These are phyloP conservation scores for Umbilicaria muhlenbergii DNA, from an alignment of 495 filamentous ascomycete genomes.

Conservation along the genomic window DNA sequence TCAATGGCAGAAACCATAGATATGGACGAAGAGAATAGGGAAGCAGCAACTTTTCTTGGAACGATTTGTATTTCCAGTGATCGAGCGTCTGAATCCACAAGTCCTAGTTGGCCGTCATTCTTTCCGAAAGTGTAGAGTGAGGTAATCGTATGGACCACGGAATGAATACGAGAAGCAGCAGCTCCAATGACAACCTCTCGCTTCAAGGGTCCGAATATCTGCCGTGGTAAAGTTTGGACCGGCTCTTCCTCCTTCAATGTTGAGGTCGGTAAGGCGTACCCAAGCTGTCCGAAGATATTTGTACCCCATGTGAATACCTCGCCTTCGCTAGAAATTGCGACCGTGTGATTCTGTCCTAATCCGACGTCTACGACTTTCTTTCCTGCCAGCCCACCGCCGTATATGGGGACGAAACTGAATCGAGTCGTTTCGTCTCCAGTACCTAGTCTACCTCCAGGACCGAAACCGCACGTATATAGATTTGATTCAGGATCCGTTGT, in stretches of 20 bases:
- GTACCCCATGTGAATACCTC: constrained; percentile 87
- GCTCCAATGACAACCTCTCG: constrained; percentile 67
- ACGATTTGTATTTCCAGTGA: constrained; percentile 68
- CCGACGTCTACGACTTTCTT: constrained; percentile 58
- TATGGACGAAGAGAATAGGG: constrained; percentile 65
- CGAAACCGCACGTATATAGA: constrained; percentile 84
- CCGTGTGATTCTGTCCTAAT: constrained; percentile 78
- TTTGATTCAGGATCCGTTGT: constrained; percentile 86
- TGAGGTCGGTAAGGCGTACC: constrained; percentile 44
- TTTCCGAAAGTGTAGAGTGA: constrained; percentile 91
- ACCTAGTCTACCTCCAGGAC: constrained; percentile 76
- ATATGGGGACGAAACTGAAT: constrained; percentile 68
- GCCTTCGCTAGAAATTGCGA: constrained; percentile 67
- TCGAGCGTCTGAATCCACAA: constrained; percentile 87
- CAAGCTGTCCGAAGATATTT: constrained; percentile 76
- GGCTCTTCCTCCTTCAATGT: constrained; percentile 31
- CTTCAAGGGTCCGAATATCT: constrained; percentile 83
- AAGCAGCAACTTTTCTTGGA: constrained; percentile 76
- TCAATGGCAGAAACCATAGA: constrained; percentile 76
- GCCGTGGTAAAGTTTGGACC: constrained; percentile 62
- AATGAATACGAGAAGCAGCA: constrained; percentile 85
- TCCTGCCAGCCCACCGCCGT: constrained; percentile 51
- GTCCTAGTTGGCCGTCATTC: constrained; percentile 85
- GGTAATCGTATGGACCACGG: constrained; percentile 65
- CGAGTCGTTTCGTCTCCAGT: constrained; percentile 79